These are phyloP conservation scores for Nyctanthes arbortristis DNA, from an alignment of 257 asterid species.

Conservation along the genomic window DNA sequence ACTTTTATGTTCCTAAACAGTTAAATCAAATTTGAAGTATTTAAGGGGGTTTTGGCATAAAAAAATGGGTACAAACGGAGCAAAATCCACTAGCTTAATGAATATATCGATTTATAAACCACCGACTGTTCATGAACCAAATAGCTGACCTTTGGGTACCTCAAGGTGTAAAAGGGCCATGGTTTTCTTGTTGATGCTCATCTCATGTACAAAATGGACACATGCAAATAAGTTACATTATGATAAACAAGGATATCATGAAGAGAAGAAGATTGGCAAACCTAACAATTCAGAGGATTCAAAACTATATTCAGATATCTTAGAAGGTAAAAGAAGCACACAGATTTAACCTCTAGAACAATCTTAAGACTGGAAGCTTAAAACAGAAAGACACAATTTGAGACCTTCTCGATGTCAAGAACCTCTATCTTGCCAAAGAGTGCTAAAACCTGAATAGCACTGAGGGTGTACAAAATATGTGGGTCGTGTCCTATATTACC, in stretches of 20 bases:
- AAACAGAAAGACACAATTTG: slow-evolving; percentile 67
- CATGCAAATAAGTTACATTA: not conserved
- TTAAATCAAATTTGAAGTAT: slow-evolving; percentile 6
- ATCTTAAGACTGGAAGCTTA: slow-evolving; percentile 14
- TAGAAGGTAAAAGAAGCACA: too few species aligned
- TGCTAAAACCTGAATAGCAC: slow-evolving; percentile 94
- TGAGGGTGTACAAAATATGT: slow-evolving; percentile 77
- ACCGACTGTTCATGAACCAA: not conserved
- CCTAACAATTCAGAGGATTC: not conserved
- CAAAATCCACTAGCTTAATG: too few species aligned
- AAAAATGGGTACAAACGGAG: not conserved
- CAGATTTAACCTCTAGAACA: not conserved
- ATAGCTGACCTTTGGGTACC: not conserved
- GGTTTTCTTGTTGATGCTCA: not conserved
- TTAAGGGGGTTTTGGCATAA: not conserved
- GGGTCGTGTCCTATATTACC: slow-evolving; percentile 97
- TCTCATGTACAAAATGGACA: not conserved
- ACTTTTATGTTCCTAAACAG: not conserved
- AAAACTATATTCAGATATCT: not conserved
- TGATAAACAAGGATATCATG: not conserved
- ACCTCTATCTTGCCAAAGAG: slow-evolving; percentile 70
- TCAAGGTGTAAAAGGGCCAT: not conserved
- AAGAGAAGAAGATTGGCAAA: not conserved
- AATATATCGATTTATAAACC: too few species aligned
- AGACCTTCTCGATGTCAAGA: slow-evolving; percentile 77